Evolutionary conservation across 2,329 filamentous ascomycete species (phyloP).

Genomic region (Verticillium albo-atrum): DNA sequence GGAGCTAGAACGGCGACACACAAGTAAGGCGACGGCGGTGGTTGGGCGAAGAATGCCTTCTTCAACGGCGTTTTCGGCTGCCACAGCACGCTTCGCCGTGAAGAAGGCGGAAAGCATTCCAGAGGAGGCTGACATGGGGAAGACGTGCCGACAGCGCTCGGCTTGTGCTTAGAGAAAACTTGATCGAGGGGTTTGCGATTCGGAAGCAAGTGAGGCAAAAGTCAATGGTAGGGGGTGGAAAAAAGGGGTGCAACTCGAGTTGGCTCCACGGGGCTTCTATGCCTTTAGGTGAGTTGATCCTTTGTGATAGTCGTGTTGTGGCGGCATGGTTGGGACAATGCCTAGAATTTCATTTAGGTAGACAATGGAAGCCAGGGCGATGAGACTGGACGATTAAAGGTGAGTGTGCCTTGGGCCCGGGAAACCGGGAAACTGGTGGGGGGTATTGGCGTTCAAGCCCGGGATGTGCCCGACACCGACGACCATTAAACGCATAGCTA

Average conservation of each 20-base stretch:
- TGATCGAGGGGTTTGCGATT: too few species aligned
- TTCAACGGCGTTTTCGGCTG: background rate
- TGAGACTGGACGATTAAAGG: background rate
- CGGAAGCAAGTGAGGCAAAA: too few species aligned
- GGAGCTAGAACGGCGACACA: conserved; percentile 1
- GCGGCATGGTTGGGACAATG: background rate
- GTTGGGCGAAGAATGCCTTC: conserved; percentile 1
- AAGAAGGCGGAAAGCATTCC: background rate
- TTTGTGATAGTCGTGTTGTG: too few species aligned
- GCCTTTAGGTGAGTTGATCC: too few species aligned
- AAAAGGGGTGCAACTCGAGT: too few species aligned
- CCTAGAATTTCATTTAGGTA: background rate
- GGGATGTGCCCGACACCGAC: too few species aligned
- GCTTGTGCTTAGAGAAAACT: too few species aligned
- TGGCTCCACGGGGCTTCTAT: too few species aligned
- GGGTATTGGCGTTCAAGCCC: too few species aligned
- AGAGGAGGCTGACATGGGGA: background rate
- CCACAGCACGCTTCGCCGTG: background rate
- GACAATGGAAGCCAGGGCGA: background rate
- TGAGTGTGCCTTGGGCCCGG: background rate
- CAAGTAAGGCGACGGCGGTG: conserved; percentile 10
- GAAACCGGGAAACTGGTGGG: too few species aligned
- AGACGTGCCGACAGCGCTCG: too few species aligned
- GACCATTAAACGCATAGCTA: background rate
- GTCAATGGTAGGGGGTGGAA: too few species aligned